phyloP scores from a whole-genome alignment of 768 basidiomycete genomes.

The Mycena filopes region DNA sequence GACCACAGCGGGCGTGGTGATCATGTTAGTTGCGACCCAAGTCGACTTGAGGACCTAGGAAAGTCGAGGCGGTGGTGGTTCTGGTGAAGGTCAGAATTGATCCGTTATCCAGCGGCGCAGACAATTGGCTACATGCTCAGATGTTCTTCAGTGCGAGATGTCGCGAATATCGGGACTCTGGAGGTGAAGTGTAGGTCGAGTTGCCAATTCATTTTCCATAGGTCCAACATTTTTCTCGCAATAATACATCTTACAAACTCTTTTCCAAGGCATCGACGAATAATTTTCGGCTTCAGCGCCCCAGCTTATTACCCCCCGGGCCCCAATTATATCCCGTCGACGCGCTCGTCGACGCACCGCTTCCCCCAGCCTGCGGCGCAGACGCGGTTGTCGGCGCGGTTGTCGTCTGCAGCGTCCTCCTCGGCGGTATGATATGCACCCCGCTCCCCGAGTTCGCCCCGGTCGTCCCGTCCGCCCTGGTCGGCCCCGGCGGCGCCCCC shows the following conservation, averaged over 20 bases:
- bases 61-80: too few relatives aligned
- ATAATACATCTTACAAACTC: constrained; percentile 23
- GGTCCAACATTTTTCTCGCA: too few relatives aligned
- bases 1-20: not conserved
- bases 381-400: not conserved
- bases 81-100: too few relatives aligned
- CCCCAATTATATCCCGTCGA: constrained; percentile 33
- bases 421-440: constrained; percentile 69
- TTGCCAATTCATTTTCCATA: too few relatives aligned
- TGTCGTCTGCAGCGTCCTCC: constrained; percentile 36
- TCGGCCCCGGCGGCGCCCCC: constrained; percentile 37
- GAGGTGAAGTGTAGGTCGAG: too few relatives aligned
- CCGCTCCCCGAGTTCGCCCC: constrained; percentile 55
- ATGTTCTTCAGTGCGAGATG: too few relatives aligned
- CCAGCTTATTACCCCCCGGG: constrained; percentile 37
- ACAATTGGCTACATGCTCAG: too few relatives aligned
- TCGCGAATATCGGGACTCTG: too few relatives aligned
- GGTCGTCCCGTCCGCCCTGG: constrained; percentile 42
- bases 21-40: too few relatives aligned
- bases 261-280: not conserved
- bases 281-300: constrained; percentile 1
- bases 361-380: not conserved
- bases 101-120: too few relatives aligned
- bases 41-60: too few relatives aligned
- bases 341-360: not conserved